phyloP scores from a whole-genome alignment of 2,329 filamentous ascomycete genomes.

The Byssochlamys sp. region DNA sequence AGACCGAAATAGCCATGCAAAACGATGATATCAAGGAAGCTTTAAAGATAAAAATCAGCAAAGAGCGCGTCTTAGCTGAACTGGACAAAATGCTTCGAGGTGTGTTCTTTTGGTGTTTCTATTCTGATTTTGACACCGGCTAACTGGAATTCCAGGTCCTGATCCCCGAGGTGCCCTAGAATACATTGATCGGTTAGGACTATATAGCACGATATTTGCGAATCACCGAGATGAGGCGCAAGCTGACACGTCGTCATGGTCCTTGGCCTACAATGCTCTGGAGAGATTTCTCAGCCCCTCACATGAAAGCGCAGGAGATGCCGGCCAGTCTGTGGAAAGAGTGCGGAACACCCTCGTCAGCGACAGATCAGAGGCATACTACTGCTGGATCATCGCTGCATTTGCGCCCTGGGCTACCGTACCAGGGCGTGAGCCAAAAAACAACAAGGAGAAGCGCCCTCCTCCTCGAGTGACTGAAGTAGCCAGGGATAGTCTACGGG shows the following conservation, averaged over 20 bases:
- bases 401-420: conserved; percentile 62
- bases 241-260: conserved; percentile 55
- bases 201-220: conserved; percentile 34
- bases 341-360: conserved; percentile 47
- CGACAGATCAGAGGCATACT: conserved; percentile 56
- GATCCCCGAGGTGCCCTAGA: conserved; percentile 30
- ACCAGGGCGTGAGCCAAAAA: conserved; percentile 26
- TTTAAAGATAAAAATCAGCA: conserved; percentile 78
- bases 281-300: conserved; percentile 35
- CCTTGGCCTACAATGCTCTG: conserved; percentile 55
- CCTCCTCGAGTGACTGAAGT: conserved; percentile 54
- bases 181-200: conserved; percentile 28
- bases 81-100: conserved; percentile 84
- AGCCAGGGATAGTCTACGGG: conserved; percentile 67
- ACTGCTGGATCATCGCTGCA: conserved; percentile 67
- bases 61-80: conserved; percentile 79
- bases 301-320: conserved; percentile 35
- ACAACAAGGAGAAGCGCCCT: conserved; percentile 41
- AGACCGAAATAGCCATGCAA: conserved; percentile 64
- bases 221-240: conserved; percentile 38
- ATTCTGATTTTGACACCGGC: not conserved
- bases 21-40: conserved; percentile 67
- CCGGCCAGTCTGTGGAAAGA: conserved; percentile 28
- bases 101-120: conserved; percentile 15
- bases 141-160: conserved; percentile 18